Evolutionary conservation across 768 basidiomycete species (phyloP).

Genomic region (Russula sp.): DNA sequence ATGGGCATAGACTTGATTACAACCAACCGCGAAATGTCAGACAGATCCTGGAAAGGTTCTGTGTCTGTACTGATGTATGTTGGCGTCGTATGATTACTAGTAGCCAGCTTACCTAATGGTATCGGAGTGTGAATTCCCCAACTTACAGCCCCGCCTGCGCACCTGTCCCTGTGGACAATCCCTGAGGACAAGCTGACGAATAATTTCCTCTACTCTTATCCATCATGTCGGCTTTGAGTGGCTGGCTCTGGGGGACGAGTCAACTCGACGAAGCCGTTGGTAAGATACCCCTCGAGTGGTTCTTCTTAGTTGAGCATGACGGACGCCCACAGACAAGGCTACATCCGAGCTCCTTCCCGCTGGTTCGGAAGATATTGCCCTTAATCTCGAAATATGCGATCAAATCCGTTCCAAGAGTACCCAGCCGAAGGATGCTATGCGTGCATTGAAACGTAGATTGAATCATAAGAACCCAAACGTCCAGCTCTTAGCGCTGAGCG

Average conservation of each 20-base stretch:
- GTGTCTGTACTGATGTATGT: not conserved
- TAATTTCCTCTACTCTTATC: not conserved
- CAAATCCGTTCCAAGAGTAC: constrained; percentile 91
- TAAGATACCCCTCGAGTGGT: constrained; percentile 2
- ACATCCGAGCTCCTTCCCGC: constrained; percentile 85
- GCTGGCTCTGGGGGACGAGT: constrained; percentile 30
- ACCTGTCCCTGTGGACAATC: not conserved
- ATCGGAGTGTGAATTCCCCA: constrained; percentile 22
- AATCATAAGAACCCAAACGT: constrained; percentile 97
- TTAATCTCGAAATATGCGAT: constrained; percentile 95
- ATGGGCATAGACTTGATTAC: not conserved
- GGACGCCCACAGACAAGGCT: constrained; percentile 67
- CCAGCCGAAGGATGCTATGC: constrained; percentile 82
- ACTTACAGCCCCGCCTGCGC: not conserved
- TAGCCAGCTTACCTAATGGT: not conserved
- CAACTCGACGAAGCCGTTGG: constrained; percentile 31
- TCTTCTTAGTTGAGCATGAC: not conserved
- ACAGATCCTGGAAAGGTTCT: not conserved
- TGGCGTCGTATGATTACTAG: not conserved
- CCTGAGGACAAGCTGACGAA: not conserved
- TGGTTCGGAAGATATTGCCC: constrained; percentile 84
- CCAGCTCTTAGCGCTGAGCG: constrained; percentile 80
- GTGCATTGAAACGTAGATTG: constrained; percentile 79
- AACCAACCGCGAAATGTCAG: not conserved
- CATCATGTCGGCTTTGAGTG: constrained; percentile 29